Conservation (phyloP, 1,284 basidiomycete species). For the Xerocomus cyaneibrunnescens region DNA sequence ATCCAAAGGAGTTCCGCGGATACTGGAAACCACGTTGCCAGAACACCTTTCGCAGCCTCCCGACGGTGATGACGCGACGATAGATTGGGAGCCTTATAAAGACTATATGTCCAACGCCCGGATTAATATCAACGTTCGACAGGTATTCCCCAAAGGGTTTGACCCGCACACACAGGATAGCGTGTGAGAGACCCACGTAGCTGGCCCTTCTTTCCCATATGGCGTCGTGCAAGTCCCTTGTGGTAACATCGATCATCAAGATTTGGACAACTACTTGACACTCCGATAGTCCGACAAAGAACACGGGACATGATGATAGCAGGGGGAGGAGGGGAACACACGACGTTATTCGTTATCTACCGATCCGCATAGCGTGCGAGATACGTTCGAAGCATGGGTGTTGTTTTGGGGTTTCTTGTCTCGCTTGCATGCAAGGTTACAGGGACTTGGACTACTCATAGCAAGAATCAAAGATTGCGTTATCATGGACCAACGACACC, state of each 20-base stretch:
- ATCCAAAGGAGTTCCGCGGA: constrained; percentile 75
- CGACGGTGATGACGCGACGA: constrained; percentile 23
- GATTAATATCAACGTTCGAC: constrained; percentile 89
- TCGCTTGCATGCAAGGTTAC: not conserved
- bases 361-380: constrained; percentile 13
- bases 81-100: constrained; percentile 58
- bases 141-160: constrained; percentile 79
- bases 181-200: not conserved
- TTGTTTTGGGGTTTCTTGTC: not conserved
- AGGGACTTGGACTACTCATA: not conserved
- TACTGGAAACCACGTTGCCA: constrained; percentile 78
- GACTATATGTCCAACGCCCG: constrained; percentile 65
- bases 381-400: not conserved
- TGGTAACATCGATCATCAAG: constrained; percentile 6
- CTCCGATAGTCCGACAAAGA: not conserved
- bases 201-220: not conserved
- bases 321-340: not conserved
- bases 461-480: constrained; percentile 3
- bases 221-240: not conserved
- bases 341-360: constrained; percentile 11
- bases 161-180: constrained; percentile 36
- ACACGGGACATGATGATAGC: constrained; percentile 1
- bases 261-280: not conserved
- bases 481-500: constrained; percentile 28
- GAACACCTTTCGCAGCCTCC: constrained; percentile 46